Evolutionary conservation across 495 filamentous ascomycete species (phyloP), one percentile per base, ranked within the genome.

Genomic region (Hyphodiscus hymeniophilus): DNA sequence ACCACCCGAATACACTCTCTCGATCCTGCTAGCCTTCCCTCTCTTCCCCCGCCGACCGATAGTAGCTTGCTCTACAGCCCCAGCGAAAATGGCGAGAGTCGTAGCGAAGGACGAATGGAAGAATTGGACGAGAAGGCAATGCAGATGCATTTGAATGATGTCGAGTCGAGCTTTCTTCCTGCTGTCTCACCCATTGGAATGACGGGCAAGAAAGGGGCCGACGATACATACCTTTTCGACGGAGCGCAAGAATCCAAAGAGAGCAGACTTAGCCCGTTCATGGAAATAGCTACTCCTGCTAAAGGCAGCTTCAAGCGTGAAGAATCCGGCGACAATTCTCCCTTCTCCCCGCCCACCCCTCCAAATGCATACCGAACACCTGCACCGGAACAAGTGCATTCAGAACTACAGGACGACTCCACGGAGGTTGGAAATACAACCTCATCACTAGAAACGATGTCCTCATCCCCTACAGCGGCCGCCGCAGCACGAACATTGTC

Each of bases 81-180:
- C 12, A 57, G 46, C 33, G 35, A 54, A 10, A 26, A 54, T 49
- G 54, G 35, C 21, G 49, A 35, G 34, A 46, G 11, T n/a, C 32
- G 42, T 8, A 59, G 49, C 43, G 58, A 63, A 20, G 63, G 40
- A 18, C 38, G 63, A 30, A 50, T 51, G 26, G 80, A 81, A 55
- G 69, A 69, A 3, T 73, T 82, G 52, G 76, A 82, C 63, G 81
- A 84, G 51, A 64, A 65, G 6, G 75, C 78, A 57, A 76, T 86
- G 77, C 70, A 73, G 42, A 70, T 70, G 46, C 83, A 85, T 60
- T 60, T 94, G 48, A 82, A 86, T 68, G 89, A 94, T 59, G 77
- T 92, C 49, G 89, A 95, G 61, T 94, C 88, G 7, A 94, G 86
- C 58, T 94, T 94, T 54, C 43, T 89, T 32, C 61, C 56, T 35